Base-by-base conservation (phyloP, 495 filamentous ascomycete genomes). In the Evansstolkia leycettana region DNA sequence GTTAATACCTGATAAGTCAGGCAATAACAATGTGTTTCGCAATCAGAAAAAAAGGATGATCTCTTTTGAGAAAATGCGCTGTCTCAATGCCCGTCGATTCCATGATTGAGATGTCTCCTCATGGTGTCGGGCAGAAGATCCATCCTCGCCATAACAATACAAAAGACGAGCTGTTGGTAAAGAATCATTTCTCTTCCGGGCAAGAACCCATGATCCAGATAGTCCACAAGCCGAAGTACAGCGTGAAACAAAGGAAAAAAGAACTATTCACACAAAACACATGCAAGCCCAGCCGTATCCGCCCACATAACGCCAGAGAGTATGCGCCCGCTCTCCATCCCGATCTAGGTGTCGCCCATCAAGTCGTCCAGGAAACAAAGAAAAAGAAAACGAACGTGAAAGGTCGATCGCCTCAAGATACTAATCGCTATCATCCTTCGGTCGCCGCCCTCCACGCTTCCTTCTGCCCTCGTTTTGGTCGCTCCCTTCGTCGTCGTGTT, bases 401-500 rank as follows among this genome's bases (percentile, higher is more conserved):
- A 33, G 38, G 3, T n/a, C n/a, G n/a, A n/a, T n/a, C n/a, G n/a
- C n/a, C n/a, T n/a, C 31, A 43, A 19, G 3, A 23, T 9, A 11
- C 41, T 47, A 65, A 48, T 65, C 50, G 37, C 58, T 64, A 40
- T 69, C 65, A 34, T 68, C 66, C 51, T 70, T 69, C 44, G 69
- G 52, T 35, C 52, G 45, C 44, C 66, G 40, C 3, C 64, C 52
- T 12, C 63, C 51, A 27, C 66, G 55, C 54, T 70, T 64, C 26
- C 58, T 55, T 34, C 57, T 66, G 33, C 64, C 70, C 18, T 70
- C 71, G 29, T 70, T 64, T 14, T 60, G 58, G 34, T 67, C 63
- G 27, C 70, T 52, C 19, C 57, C 67, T 16, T 70, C 68, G 29
- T 69, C 64, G 4, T 74, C 69, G 38, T 64, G 54, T 52, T 75